Evolutionary conservation across 768 basidiomycete genomes (phyloP), one percentile per base, ranked within the genome.

Genomic region (Russula compacta): DNA sequence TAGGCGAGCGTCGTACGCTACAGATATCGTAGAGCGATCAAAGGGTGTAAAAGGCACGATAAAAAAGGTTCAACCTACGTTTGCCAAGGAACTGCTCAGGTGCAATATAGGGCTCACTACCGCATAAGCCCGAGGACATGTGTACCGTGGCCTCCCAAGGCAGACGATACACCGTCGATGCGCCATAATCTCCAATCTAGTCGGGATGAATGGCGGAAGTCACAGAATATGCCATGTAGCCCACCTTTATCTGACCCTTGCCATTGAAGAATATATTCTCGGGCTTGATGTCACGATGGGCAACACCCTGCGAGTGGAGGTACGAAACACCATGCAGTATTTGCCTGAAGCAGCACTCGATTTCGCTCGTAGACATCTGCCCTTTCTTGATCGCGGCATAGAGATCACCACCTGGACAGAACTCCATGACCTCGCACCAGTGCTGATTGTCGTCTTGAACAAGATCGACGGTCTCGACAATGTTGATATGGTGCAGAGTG

Each of bases 401-500:
- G 39, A 99, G 79, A 75, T 99, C 95, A 2, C 95, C 95, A 47
- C 97, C 97, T 4, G 94, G 94, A 70, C 95, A 99, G 71, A 93
- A 99, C 73, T 98, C 97, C 95, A 99, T 98, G 49, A 99, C 95
- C 73, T 98, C 97, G 71, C 95, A 99, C 95, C 95, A 99, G 70
- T 93, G 86, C 64, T 92, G 86, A 64, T 77, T 83, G 75, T 99
- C 95, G 73, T 99, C 97, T 69, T 99, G 97, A n/a, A 99, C 89
- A 61, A 99, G 85, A 73, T 99, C 95, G 60, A 99, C 95, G 6
- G 95, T 99, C 77, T 98, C 95, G 70, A 98, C 95, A 68, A 98
- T 83, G 72, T 98, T 98, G 69, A 84, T 77, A 71, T 95, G 94
- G 71, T 92, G 92, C 33, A 98, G 74, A 1, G 95, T 97, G 40